phyloP scores from a whole-genome alignment of 2,329 filamentous ascomycete genomes.

The Truncatella angustata region DNA sequence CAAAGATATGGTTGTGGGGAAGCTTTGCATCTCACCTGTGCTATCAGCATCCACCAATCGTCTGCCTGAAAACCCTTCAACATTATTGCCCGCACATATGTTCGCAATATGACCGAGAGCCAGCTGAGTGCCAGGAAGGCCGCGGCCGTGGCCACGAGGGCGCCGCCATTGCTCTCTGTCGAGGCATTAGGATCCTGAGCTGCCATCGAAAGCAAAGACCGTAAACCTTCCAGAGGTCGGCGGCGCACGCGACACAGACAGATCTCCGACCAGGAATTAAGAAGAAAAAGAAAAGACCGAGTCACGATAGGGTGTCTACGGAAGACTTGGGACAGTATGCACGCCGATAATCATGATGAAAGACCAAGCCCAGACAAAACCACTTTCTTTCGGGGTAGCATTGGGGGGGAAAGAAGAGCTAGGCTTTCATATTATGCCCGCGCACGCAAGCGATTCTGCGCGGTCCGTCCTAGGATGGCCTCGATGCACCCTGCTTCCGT shows the following conservation, averaged over 20 bases:
- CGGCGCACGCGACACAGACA: too few relatives aligned
- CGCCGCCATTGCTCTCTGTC: constrained; percentile 28
- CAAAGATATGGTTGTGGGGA: too few relatives aligned
- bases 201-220: too few relatives aligned
- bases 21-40: constrained; percentile 48
- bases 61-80: constrained; percentile 42
- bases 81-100: constrained; percentile 26
- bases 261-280: too few relatives aligned
- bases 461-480: too few relatives aligned
- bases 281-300: too few relatives aligned
- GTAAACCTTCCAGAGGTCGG: too few relatives aligned
- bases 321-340: not conserved
- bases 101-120: constrained; percentile 25
- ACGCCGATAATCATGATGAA: not conserved
- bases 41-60: constrained; percentile 53
- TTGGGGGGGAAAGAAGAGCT: not conserved
- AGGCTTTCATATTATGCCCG: not conserved
- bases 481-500: too few relatives aligned
- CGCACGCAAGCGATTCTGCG: not conserved
- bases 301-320: not conserved
- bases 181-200: constrained; percentile 28
- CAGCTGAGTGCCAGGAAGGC: constrained; percentile 32
- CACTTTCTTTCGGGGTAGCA: not conserved
- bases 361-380: not conserved
- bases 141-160: constrained; percentile 31